phyloP scores from a whole-genome alignment of 805 yeast species.

The Cyberlindnera maritima region DNA sequence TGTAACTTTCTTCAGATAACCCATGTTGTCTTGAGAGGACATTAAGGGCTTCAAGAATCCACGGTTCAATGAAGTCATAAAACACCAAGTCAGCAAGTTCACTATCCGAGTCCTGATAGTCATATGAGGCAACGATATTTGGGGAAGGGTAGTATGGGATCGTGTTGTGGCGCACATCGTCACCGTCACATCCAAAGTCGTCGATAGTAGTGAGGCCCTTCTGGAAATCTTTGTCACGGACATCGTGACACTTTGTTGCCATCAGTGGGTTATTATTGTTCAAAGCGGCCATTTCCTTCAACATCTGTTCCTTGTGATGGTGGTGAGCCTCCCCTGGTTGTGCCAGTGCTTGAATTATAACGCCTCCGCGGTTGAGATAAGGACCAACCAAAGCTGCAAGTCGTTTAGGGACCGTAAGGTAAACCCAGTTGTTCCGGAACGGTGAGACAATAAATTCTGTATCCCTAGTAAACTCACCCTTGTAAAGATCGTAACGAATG shows the following conservation, averaged over 20 bases:
- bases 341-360: slow-evolving; percentile 32
- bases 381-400: slow-evolving; percentile 54
- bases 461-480: slow-evolving; percentile 80
- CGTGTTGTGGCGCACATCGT: slow-evolving; percentile 70
- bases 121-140: slow-evolving; percentile 64
- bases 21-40: slow-evolving; percentile 15
- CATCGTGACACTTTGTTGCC: slow-evolving; percentile 12
- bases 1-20: slow-evolving; percentile 27
- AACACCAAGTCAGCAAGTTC: slow-evolving; percentile 65
- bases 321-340: slow-evolving; percentile 15
- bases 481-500: slow-evolving; percentile 78
- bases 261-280: neutral
- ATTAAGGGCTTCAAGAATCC: slow-evolving; percentile 44
- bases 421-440: slow-evolving; percentile 76
- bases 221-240: slow-evolving; percentile 29
- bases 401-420: slow-evolving; percentile 53
- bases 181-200: slow-evolving; percentile 85
- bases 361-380: slow-evolving; percentile 55
- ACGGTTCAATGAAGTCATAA: slow-evolving; percentile 68
- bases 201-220: slow-evolving; percentile 83
- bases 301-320: neutral
- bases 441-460: slow-evolving; percentile 84
- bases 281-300: neutral
- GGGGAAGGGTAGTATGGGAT: slow-evolving; percentile 64
- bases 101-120: slow-evolving; percentile 24